Evolutionary conservation across 352 stramenopile genomes (phyloP), one percentile per base, ranked within the genome.

Genomic region (Pythium periplocum): DNA sequence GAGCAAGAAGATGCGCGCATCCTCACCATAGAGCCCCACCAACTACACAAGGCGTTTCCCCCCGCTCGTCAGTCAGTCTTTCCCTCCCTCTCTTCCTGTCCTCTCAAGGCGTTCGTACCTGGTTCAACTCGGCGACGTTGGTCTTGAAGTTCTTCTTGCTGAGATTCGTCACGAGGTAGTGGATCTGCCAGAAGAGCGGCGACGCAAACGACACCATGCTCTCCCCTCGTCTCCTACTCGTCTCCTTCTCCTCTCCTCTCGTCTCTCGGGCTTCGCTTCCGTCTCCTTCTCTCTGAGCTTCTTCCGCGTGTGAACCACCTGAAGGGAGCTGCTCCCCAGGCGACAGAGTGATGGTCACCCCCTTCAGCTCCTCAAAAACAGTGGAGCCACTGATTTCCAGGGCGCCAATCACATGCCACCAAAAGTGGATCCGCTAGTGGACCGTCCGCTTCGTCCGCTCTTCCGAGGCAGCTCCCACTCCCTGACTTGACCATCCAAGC

Each of bases 71-170:
- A 26, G 17, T 26, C 17, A 26, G 17, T 45, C 45, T 55, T 36
- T 45, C 26, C 37, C 45, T 43, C 48, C 45, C 32, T 40, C 39
- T 45, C 53, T 45, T 57, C 31, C 17, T 12, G 41, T 62, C 49
- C 17, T 57, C 55, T 49, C 55, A 26, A 48, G 30, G 26, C 45
- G 60, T 59, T 59, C 68, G 44, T 36, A 94, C 81, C 87, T 97
- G 89, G 59, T 96, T 96, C 48, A 97, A 77, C 71, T 97, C 89
- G 9, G 87, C 85, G 51, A 96, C 86, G 51, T 90, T 96, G 44
- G 83, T 89, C 73, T 96, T 96, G 70, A 96, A 95, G 69, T 96
- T 96, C 56, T 96, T 96, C 78, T 97, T 97, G 73, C 69, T 96
- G 48, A 97, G 79, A 69, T 95, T 96, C 35, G 82, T 94, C 36